Conservation (phyloP, 805 yeast genomes). For the Nakazawaea molendinolei region DNA sequence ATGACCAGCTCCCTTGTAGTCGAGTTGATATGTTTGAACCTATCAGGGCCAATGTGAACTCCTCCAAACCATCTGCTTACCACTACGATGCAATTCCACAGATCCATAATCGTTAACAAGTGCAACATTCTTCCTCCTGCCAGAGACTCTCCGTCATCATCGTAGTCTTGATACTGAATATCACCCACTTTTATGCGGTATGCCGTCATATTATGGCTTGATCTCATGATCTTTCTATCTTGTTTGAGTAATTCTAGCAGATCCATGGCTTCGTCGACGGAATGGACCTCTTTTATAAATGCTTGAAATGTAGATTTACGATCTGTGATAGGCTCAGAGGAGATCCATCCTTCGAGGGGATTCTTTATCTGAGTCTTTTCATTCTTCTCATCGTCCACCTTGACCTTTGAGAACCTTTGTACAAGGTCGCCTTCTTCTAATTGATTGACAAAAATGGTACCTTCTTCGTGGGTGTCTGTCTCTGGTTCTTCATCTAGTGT, state of each 20-base stretch:
- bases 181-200: constrained; percentile 62
- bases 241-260: constrained; percentile 44
- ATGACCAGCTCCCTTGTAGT: constrained; percentile 81
- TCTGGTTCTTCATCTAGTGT: constrained; percentile 18
- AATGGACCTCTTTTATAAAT: constrained; percentile 53
- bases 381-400: too few species aligned
- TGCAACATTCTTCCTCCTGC: constrained; percentile 88
- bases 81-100: constrained; percentile 77
- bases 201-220: constrained; percentile 80
- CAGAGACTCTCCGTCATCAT: constrained; percentile 96
- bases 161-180: constrained; percentile 71
- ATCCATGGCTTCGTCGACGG: constrained; percentile 61
- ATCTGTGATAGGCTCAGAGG: constrained; percentile 73
- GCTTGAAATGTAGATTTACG: constrained; percentile 84
- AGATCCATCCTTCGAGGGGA: constrained; percentile 60
- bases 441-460: too few species aligned
- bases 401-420: constrained; percentile 1
- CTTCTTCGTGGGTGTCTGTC: constrained; percentile 15
- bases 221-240: constrained; percentile 61
- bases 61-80: constrained; percentile 96
- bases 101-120: constrained; percentile 66
- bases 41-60: constrained; percentile 81
- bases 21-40: constrained; percentile 89
- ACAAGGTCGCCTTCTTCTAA: background rate
- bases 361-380: too few species aligned